Base-by-base conservation (phyloP, 257 asterid genomes). In the Solanum bukasovii region DNA sequence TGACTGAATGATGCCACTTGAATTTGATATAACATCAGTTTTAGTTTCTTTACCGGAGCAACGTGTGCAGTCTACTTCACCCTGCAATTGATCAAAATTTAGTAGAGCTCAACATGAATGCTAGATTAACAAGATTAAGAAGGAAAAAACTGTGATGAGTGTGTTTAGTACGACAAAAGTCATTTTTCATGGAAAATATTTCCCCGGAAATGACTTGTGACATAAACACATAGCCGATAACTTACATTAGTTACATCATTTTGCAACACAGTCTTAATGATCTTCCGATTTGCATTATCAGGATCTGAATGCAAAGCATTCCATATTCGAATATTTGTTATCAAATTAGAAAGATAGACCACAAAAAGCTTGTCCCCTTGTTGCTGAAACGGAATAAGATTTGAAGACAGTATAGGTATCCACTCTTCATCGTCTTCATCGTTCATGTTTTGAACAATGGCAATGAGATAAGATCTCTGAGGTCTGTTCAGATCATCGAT, bases 281-380 rank as follows among this genome's bases (percentile, higher is more conserved):
- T 89, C 4, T 78, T 84, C 89, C 73, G 5, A 40, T 87, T 85
- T 35, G 84, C 89, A 52, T 29, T 89, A 34, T 84, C 29, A 14
- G 4, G 23, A 6, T 87, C 88, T 0, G 91, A 59, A 78, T 90
- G 88, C 92, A 94, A 87, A 2, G 94, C 92, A 0, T 49, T 84
- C 95, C 96, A 93, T 85, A 92, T 94, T 38, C 96, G 93, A 33
- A 38, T 59, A 68, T 94, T 94, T 3, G 96, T 93, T 0, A 73
- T 90, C 93, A 93, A 85, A 83, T 92, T 94, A 9, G 93, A 88
- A 74, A 94, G 92, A 87, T 59, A 86, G 13, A 94, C 94, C 33
- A 84, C 89, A 88, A 88, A 93, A 34, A 93, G 88, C 49, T 38
- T 74, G 21, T 37, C 61, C 25, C 37, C 34, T 14, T 7, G 9